A percentile compares a stretch with the other conserved stretches of the same genome.
Conservation (phyloP, 345 rosid species). For the Eucalyptus guilfoylei region DNA sequence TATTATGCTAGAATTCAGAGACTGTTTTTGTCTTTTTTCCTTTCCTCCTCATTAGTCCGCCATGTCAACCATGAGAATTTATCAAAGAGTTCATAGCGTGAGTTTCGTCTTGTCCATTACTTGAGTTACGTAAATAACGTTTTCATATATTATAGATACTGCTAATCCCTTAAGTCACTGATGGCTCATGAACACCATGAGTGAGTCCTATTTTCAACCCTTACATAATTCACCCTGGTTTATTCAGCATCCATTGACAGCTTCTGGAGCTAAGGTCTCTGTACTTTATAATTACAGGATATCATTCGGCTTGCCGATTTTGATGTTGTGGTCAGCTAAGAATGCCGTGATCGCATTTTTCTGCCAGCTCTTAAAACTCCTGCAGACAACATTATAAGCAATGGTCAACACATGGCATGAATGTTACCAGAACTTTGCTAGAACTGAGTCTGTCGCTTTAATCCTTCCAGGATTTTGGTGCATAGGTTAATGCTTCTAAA, state of each 20-base stretch:
- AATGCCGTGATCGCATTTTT: constrained; percentile 56
- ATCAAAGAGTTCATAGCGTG: neutral
- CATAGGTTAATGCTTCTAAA: neutral
- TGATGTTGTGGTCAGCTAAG: constrained; percentile 49
- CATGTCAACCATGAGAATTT: neutral
- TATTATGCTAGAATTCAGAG: neutral
- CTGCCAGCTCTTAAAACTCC: constrained; percentile 95
- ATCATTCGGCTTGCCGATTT: constrained; percentile 46
- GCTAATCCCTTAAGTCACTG: neutral
- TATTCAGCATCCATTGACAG: neutral
- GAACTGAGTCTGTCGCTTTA: neutral
- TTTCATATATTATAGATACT: neutral
- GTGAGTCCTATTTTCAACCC: neutral
- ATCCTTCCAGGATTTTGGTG: neutral
- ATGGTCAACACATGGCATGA: neutral
- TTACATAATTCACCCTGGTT: neutral
- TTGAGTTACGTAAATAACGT: neutral
- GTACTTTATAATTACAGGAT: constrained; percentile 4
- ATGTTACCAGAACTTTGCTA: neutral
- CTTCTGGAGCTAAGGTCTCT: neutral
- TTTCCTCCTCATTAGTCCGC: neutral
- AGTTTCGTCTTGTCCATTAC: neutral
- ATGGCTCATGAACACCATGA: neutral
- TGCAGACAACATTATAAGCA: constrained; percentile 1
- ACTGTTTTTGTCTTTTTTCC: neutral